Evolutionary conservation across 179 eudicot genomes (phyloP), one percentile per base, ranked within the genome.

Genomic region (Pouteria campechiana): DNA sequence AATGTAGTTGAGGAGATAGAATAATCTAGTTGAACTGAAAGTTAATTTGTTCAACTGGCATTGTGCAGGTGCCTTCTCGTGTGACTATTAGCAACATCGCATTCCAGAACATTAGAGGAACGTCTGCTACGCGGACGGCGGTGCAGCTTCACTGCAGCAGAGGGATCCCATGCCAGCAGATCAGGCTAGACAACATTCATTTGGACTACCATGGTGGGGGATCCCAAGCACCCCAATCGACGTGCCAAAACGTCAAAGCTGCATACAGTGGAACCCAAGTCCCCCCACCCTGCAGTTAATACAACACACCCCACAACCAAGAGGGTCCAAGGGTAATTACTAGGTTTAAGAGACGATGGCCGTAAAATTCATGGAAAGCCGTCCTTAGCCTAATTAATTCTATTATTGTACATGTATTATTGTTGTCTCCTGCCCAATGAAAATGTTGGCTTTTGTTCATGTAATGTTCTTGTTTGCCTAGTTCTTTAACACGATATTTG

Each of bases 251-350:
- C 33, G 79, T 65, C 3, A 20, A 47, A 46, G 72, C 67, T 13
- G 65, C 60, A 55, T 69, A 64, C 44, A 69, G 61, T 28, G 79
- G 79, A 48, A 55, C 60, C 11, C 75, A 73, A 48, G 54, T 69
- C 67, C 79, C 75, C 16, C 72, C 79, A 32, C 79, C 75, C 25
- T 73, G 72, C 39, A 10, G 29, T 21, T 19, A 33, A 24, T n/a
- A n/a, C n/a, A n/a, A n/a, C n/a, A n/a, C n/a, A n/a, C n/a, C n/a
- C n/a, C n/a, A n/a, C n/a, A n/a, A n/a, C n/a, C n/a, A n/a, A n/a
- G n/a, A n/a, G n/a, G n/a, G n/a, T n/a, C n/a, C n/a, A n/a, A n/a
- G n/a, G n/a, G n/a, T n/a, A n/a, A n/a, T n/a, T n/a, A n/a, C n/a
- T n/a, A n/a, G n/a, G n/a, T n/a, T n/a, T n/a, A n/a, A n/a, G n/a